Base-by-base conservation (phyloP, 2,329 filamentous ascomycete species). In the Alternaria consortialis region DNA sequence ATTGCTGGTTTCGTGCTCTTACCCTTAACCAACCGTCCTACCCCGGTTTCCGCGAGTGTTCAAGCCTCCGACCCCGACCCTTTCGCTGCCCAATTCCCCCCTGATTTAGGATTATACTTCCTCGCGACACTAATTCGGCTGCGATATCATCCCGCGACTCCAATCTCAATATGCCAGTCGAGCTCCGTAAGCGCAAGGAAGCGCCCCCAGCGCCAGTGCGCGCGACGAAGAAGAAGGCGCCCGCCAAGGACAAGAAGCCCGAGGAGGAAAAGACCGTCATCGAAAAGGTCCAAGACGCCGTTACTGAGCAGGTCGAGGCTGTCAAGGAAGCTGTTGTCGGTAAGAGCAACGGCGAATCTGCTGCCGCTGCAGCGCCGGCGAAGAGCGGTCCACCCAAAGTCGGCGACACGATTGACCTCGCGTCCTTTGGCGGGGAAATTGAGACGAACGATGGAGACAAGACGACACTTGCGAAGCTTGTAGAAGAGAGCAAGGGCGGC, bases 391-490 rank as follows among this genome's bases (percentile, higher is more conserved):
- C 71, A 48, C 74, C 73, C 54, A 77, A 77, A 61, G 80, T 82
- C 31, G 87, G 86, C 65, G 82, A 86, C 64, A 84, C 75, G 27
- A 80, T 90, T 65, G 74, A 81, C 50, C 78, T 89, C 52, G 80
- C 85, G 13, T 77, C 75, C 31, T 89, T 89, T 68, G 87, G 87
- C 58, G 86, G 86, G 56, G 89, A 95, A 75, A 82, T 99, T 65
- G 88, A 95, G 83, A 95, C 90, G 64, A 89, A 98, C 68, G 92
- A 97, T 66, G 93, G 93, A 72, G 83, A 85, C 55, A 91, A 90
- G 81, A 93, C 91, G 6, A 93, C 88, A 1, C 83, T 99, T 60
- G 90, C 92, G 81, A 84, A 88, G 70, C 88, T 99, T 25, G 86
- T 97, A 50, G 90, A 93, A 53, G 87, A 91, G 75, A 97, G 93